Percentiles rank a stretch among this genome's conserved stretches.
phyloP scores from a whole-genome alignment of 139 green algal species.

The Desmodesmus armatus region DNA sequence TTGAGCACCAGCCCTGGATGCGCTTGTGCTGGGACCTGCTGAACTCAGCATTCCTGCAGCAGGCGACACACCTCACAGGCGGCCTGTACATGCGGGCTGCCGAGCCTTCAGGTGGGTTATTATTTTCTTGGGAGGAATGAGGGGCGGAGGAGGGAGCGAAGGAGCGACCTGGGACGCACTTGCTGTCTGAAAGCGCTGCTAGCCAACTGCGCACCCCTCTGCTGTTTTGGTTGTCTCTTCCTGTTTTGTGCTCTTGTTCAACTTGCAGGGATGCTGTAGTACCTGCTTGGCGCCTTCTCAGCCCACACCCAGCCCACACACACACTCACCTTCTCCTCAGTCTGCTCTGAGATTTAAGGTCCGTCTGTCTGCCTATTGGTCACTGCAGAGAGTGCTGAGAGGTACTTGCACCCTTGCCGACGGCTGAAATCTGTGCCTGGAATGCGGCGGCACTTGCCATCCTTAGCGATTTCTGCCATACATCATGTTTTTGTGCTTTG shows the following conservation, averaged over 20 bases:
- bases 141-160: background rate
- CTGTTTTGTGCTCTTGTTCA: too few species aligned
- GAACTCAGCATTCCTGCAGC: slow-evolving; percentile 82
- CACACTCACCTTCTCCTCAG: too few species aligned
- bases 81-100: background rate
- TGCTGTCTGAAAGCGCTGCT: too few species aligned
- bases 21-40: background rate
- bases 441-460: too few species aligned
- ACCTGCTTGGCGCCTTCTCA: background rate
- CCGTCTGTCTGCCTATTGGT: too few species aligned
- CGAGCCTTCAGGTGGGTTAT: background rate
- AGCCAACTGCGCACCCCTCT: too few species aligned
- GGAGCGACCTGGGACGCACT: too few species aligned
- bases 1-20: background rate
- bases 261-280: background rate
- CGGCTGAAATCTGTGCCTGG: slow-evolving; percentile 72
- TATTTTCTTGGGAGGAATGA: background rate
- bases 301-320: background rate
- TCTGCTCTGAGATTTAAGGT: too few species aligned
- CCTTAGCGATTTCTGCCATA: too few species aligned
- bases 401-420: slow-evolving; percentile 63
- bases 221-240: too few species aligned
- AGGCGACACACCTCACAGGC: slow-evolving; percentile 70
- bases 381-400: background rate
- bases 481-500: too few species aligned